Evolutionary conservation across 495 filamentous ascomycete species (phyloP).

Genomic region (Sporormia fimetaria): DNA sequence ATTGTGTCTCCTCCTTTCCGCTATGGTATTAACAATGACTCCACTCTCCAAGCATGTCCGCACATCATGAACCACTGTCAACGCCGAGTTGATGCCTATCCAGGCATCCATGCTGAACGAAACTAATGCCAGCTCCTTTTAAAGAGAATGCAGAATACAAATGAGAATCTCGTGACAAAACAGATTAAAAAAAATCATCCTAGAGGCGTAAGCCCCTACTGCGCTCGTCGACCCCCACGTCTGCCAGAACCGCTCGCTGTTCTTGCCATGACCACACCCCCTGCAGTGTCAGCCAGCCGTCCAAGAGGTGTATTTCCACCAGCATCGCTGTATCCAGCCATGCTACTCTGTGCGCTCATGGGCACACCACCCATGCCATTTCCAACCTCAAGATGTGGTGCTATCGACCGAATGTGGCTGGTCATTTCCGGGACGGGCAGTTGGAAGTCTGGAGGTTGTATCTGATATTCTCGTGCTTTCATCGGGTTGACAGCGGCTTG

Average conservation of each 20-base stretch:
- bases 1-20: no score
- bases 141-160: no score
- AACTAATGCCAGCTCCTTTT: no score
- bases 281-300: conserved; percentile 1
- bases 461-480: conserved; percentile 12
- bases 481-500: conserved; percentile 8
- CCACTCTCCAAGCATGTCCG: no score
- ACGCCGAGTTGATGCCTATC: no score
- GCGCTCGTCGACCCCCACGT: background rate
- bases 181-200: no score
- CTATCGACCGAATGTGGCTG: conserved; percentile 9
- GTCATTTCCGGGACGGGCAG: conserved; percentile 15
- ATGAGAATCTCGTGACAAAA: no score
- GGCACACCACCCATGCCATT: conserved; percentile 20
- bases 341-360: conserved; percentile 27
- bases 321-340: conserved; percentile 22
- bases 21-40: no score
- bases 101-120: no score
- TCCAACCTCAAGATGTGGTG: conserved; percentile 23
- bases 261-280: conserved; percentile 17
- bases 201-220: background rate
- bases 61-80: no score
- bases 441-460: conserved; percentile 14
- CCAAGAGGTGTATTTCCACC: conserved; percentile 13
- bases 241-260: conserved; percentile 21